phyloP scores from a whole-genome alignment of 257 asterid genomes.

The Nyctanthes arbortristis region DNA sequence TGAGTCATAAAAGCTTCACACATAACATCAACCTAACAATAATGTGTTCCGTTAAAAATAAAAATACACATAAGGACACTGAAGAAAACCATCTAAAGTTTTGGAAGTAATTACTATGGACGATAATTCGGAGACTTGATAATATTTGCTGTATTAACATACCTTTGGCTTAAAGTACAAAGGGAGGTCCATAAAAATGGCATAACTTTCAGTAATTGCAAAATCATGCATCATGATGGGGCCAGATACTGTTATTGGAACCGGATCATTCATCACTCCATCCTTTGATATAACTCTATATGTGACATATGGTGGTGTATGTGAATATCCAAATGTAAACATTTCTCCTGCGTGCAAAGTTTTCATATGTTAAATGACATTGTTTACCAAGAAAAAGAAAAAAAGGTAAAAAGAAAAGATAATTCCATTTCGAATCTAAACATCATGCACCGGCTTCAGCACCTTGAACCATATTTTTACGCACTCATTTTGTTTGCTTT shows the following conservation, averaged over 20 bases:
- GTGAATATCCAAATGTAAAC: constrained; percentile 94
- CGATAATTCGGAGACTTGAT: neutral
- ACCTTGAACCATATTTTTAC: neutral
- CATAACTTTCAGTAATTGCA: constrained; percentile 97
- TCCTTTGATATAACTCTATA: constrained; percentile 92
- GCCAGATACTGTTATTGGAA: constrained; percentile 79
- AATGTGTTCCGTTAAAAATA: no score
- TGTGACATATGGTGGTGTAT: constrained; percentile 68
- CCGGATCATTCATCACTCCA: constrained; percentile 91
- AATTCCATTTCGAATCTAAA: constrained; percentile 14
- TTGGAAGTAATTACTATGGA: neutral
- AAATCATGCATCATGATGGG: constrained; percentile 97
- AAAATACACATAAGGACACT: neutral
- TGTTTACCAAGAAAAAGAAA: neutral
- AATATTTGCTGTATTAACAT: constrained; percentile 15
- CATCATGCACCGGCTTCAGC: constrained; percentile 4
- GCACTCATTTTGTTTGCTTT: neutral
- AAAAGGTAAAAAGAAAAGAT: no score
- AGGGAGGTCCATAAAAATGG: constrained; percentile 93
- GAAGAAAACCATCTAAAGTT: neutral
- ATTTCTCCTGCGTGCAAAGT: constrained; percentile 72
- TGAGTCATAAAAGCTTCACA: neutral
- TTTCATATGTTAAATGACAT: constrained; percentile 17
- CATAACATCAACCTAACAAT: neutral
- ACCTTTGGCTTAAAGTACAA: constrained; percentile 85